Percentiles rank a stretch among this genome's conserved stretches.
Conservation (phyloP, 2,329 filamentous ascomycete genomes). For the Clonostachys sp. region DNA sequence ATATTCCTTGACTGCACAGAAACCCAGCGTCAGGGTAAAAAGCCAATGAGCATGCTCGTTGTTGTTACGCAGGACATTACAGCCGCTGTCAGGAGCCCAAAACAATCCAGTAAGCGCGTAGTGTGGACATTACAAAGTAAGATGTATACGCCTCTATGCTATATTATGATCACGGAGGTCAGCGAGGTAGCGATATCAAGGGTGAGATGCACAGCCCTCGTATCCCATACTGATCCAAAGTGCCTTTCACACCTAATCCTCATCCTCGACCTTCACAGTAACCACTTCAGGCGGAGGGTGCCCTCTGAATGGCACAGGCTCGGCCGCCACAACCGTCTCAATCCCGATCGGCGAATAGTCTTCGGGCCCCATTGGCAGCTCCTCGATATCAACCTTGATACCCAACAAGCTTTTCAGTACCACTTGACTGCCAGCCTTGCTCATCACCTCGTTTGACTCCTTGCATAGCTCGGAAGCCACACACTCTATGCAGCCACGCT, state of each 20-base stretch:
- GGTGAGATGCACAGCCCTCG: no score
- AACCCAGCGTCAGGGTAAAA: no score
- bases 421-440: slow-evolving; percentile 81
- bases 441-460: slow-evolving; percentile 87
- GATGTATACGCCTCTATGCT: no score
- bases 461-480: slow-evolving; percentile 82
- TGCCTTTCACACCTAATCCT: slow-evolving; percentile 1
- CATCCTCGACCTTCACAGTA: neutral
- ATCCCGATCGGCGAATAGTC: slow-evolving; percentile 64
- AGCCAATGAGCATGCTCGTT: no score
- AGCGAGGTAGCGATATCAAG: no score
- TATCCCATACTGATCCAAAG: no score
- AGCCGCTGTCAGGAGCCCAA: no score
- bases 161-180: no score
- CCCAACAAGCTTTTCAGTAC: slow-evolving; percentile 74
- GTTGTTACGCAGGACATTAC: no score
- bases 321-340: slow-evolving; percentile 76
- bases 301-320: slow-evolving; percentile 50
- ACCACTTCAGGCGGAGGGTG: neutral
- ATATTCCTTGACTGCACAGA: no score
- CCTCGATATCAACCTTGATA: slow-evolving; percentile 74
- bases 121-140: no score
- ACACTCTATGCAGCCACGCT: slow-evolving; percentile 83
- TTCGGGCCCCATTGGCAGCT: slow-evolving; percentile 82
- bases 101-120: no score